Evolutionary conservation across 2,329 filamentous ascomycete species (phyloP).

Genomic region (Ophiostoma tasmaniense): DNA sequence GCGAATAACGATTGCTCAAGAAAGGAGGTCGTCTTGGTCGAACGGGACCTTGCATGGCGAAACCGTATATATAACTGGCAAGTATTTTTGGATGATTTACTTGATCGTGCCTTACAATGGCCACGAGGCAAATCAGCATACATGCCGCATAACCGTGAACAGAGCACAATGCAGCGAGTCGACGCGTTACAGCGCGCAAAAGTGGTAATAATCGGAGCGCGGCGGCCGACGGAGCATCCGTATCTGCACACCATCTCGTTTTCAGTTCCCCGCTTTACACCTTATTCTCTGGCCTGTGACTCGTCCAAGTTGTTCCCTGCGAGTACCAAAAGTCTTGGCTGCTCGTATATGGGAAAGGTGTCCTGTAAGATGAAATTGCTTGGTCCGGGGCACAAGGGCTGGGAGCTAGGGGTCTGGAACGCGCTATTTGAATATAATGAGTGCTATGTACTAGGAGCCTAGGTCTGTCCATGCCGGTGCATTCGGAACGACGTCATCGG

Average conservation of each 20-base stretch:
- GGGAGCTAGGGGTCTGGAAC: conserved; percentile 1
- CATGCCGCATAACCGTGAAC: background rate
- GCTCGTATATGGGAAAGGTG: conserved; percentile 7
- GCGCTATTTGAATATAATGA: background rate
- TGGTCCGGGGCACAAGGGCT: background rate
- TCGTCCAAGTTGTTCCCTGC: background rate
- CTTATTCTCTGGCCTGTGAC: background rate
- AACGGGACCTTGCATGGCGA: background rate
- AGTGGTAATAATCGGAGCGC: background rate
- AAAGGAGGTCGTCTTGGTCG: background rate
- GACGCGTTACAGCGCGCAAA: background rate
- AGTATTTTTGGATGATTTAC: too few species aligned
- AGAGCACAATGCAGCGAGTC: background rate
- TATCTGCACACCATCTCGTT: background rate
- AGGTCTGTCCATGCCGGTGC: background rate
- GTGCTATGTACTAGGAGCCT: background rate
- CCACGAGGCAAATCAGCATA: background rate
- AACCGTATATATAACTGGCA: background rate
- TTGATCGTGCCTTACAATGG: background rate
- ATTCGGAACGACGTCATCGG: conserved; percentile 16
- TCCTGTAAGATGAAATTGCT: conserved; percentile 1
- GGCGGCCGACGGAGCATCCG: background rate
- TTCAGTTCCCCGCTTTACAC: background rate
- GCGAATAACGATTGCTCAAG: background rate
- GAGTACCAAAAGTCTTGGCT: background rate